Evolutionary conservation across 257 asterid genomes (phyloP).

Genomic region (Lantana camara): DNA sequence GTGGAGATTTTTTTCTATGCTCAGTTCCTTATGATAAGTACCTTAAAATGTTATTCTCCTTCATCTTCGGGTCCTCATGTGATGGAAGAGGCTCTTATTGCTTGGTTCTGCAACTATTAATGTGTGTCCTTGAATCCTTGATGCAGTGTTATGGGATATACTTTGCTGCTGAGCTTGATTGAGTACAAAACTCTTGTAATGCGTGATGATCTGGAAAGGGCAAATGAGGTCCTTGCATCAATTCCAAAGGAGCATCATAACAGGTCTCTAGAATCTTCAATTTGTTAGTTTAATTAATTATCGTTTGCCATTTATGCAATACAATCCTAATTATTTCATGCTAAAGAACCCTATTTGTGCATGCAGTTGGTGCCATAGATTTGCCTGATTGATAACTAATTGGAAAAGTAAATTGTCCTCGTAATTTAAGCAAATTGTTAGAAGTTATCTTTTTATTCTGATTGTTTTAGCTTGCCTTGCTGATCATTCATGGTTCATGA

Average conservation of each 20-base stretch:
- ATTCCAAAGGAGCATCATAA: slow-evolving; percentile 91
- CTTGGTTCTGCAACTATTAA: slow-evolving; percentile 16
- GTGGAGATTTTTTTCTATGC: slow-evolving; percentile 3
- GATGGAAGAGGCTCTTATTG: background rate
- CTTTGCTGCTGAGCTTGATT: slow-evolving; percentile 85
- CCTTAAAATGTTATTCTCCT: background rate
- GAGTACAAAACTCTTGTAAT: slow-evolving; percentile 97
- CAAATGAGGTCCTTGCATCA: slow-evolving; percentile 76
- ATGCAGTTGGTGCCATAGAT: slow-evolving; percentile 10
- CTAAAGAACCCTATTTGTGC: background rate
- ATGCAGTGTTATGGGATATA: slow-evolving; percentile 82
- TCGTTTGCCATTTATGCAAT: slow-evolving; percentile 2
- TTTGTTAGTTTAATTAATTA: slow-evolving; percentile 2
- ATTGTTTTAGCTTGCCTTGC: slow-evolving; percentile 2
- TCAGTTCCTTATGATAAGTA: background rate
- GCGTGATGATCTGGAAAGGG: slow-evolving; percentile 95
- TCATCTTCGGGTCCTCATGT: slow-evolving; percentile 4
- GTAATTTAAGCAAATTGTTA: slow-evolving; percentile 9
- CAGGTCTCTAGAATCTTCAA: slow-evolving; percentile 48
- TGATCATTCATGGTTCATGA: slow-evolving; percentile 6
- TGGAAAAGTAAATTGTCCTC: background rate
- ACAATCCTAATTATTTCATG: background rate
- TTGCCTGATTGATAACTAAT: background rate
- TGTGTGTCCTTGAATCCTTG: slow-evolving; percentile 22
- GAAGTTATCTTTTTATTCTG: background rate